A percentile compares a stretch with the other conserved stretches of the same genome.
These are phyloP conservation scores for Penicillium bovifimosum DNA, from an alignment of 495 filamentous ascomycete species.

Conservation along the genomic window DNA sequence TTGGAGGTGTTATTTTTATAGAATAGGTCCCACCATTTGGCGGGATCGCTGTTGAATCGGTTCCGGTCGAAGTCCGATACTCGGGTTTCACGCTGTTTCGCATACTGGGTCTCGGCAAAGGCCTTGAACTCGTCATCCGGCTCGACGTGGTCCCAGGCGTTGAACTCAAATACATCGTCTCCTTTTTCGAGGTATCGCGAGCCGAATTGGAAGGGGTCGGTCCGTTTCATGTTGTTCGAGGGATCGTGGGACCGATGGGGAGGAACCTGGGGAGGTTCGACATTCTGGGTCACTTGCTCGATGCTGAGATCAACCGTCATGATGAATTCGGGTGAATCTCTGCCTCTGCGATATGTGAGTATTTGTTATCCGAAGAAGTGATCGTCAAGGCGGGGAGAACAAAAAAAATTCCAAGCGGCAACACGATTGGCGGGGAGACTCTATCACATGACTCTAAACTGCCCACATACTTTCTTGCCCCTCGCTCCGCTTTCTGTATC, in stretches of 20 bases:
- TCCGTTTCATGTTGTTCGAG: slow-evolving; percentile 64
- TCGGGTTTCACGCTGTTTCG: slow-evolving; percentile 72
- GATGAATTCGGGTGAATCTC: background rate
- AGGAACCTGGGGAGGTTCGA: slow-evolving; percentile 38
- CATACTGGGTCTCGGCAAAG: slow-evolving; percentile 75
- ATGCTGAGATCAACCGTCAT: slow-evolving; percentile 23
- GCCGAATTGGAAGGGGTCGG: slow-evolving; percentile 91
- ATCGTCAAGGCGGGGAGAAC: slow-evolving; percentile 8
- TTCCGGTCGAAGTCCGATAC: slow-evolving; percentile 81
- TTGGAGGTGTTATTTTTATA: slow-evolving; percentile 92
- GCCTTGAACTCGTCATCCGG: slow-evolving; percentile 77
- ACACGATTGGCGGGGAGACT: slow-evolving; percentile 2
- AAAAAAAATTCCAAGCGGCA: slow-evolving; percentile 5
- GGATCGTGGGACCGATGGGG: slow-evolving; percentile 50
- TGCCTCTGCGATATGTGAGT: background rate
- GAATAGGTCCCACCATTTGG: slow-evolving; percentile 94
- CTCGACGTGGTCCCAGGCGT: slow-evolving; percentile 96
- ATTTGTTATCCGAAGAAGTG: background rate
- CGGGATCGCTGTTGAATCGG: slow-evolving; percentile 83
- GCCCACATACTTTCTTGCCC: background rate
- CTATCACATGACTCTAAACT: background rate
- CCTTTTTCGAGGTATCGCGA: slow-evolving; percentile 74
- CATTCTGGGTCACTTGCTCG: slow-evolving; percentile 37
- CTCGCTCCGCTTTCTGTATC: background rate
- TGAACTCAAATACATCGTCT: slow-evolving; percentile 90